These are phyloP conservation scores for Solanum habrochaites DNA, from an alignment of 257 asterid genomes.

Conservation along the genomic window DNA sequence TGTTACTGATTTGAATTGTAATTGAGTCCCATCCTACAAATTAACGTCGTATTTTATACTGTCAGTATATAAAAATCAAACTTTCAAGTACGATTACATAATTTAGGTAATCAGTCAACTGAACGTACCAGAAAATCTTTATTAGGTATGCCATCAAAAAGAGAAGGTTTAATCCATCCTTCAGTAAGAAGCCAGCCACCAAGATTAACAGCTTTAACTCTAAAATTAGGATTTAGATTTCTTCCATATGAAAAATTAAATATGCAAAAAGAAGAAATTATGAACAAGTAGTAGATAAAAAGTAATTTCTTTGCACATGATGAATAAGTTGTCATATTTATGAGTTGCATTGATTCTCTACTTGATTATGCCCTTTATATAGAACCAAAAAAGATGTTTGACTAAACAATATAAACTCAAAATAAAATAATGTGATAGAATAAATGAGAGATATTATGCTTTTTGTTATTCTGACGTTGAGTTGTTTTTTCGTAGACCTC, in stretches of 20 bases:
- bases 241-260: constrained; percentile 14
- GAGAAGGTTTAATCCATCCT: constrained; percentile 66
- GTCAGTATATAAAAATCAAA: background rate
- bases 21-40: constrained; percentile 52
- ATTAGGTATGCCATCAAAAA: constrained; percentile 47
- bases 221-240: background rate
- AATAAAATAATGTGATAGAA: background rate
- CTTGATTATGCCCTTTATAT: background rate
- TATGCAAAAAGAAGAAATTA: background rate
- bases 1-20: constrained; percentile 51
- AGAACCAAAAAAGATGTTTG: background rate
- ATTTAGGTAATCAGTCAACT: background rate
- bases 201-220: constrained; percentile 51
- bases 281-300: constrained; percentile 6
- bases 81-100: background rate
- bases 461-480: background rate
- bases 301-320: background rate
- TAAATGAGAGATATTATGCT: background rate
- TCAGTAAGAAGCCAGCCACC: constrained; percentile 69
- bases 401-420: background rate
- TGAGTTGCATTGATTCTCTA: background rate
- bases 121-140: constrained; percentile 37
- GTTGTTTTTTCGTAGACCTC: background rate
- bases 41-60: too few relatives aligned
- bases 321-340: background rate